Percentiles rank a stretch among this genome's conserved stretches.
These are phyloP conservation scores for Fusarium nurragi DNA, from an alignment of 2,329 filamentous ascomycete species.

Conservation along the genomic window DNA sequence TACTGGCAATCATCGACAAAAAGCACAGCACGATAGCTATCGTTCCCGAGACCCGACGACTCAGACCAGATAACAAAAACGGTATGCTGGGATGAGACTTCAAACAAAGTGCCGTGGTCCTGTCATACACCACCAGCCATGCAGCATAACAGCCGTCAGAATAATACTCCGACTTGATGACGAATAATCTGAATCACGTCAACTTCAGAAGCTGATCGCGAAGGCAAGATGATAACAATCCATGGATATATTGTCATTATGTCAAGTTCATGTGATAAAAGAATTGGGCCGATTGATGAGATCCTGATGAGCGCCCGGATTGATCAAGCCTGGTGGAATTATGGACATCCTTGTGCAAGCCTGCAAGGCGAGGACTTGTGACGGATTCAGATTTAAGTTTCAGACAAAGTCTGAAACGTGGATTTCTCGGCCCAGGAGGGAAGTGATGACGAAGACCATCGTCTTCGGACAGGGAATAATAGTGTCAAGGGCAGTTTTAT, in stretches of 20 bases:
- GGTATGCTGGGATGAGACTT: neutral
- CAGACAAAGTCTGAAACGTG: conserved; percentile 31
- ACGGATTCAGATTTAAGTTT: conserved; percentile 25
- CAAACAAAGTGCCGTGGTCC: neutral
- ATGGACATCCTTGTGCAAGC: neutral
- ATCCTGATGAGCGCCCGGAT: neutral
- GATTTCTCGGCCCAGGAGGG: conserved; percentile 7
- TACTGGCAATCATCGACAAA: neutral
- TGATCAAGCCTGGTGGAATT: neutral
- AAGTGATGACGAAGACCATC: conserved; percentile 16
- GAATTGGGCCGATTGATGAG: neutral
- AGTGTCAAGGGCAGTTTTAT: conserved; percentile 3
- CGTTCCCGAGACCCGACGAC: neutral
- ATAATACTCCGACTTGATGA: neutral
- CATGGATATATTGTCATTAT: neutral
- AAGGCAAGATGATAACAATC: neutral
- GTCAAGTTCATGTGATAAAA: neutral
- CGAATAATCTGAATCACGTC: neutral
- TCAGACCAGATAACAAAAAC: neutral
- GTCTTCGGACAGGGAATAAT: neutral
- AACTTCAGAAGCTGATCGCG: neutral
- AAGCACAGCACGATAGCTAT: neutral
- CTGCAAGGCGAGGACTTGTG: conserved; percentile 11
- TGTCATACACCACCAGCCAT: too few relatives aligned
- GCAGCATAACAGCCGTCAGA: neutral